Percentiles rank a stretch among this genome's conserved stretches.
Evolutionary conservation across 257 asterid genomes (phyloP).

Genomic region (Fraxinus cuspidata): DNA sequence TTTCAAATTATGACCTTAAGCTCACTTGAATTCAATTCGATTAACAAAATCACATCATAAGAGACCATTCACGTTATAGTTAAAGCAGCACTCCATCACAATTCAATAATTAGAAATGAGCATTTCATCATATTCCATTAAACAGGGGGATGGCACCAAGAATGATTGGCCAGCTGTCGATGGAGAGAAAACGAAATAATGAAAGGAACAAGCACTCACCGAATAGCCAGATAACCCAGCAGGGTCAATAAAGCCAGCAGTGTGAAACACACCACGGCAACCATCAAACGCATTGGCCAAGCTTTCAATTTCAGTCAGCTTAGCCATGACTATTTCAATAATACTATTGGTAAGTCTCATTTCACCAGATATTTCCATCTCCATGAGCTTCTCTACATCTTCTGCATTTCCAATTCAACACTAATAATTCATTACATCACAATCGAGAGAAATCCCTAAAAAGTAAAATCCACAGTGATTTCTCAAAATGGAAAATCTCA

Average conservation of each 20-base stretch:
- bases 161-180: not conserved
- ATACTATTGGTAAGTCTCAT: conserved; percentile 52
- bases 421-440: conserved; percentile 6
- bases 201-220: conserved; percentile 43
- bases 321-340: conserved; percentile 73
- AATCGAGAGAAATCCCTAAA: not conserved
- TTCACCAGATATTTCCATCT: conserved; percentile 76
- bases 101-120: not conserved
- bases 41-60: not conserved
- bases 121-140: not conserved
- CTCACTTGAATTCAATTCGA: not conserved
- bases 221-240: conserved; percentile 89
- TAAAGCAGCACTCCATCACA: not conserved
- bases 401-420: conserved; percentile 46
- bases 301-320: conserved; percentile 51
- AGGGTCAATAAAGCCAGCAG: conserved; percentile 86
- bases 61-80: not conserved
- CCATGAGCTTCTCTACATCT: conserved; percentile 81
- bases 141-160: no score
- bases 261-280: conserved; percentile 79
- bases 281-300: conserved; percentile 69
- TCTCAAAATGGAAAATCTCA: not conserved
- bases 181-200: not conserved
- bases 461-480: not conserved
- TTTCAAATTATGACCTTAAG: not conserved